phyloP scores from a whole-genome alignment of 192 early-diverging fungal genomes.

The Backusella luteola region DNA sequence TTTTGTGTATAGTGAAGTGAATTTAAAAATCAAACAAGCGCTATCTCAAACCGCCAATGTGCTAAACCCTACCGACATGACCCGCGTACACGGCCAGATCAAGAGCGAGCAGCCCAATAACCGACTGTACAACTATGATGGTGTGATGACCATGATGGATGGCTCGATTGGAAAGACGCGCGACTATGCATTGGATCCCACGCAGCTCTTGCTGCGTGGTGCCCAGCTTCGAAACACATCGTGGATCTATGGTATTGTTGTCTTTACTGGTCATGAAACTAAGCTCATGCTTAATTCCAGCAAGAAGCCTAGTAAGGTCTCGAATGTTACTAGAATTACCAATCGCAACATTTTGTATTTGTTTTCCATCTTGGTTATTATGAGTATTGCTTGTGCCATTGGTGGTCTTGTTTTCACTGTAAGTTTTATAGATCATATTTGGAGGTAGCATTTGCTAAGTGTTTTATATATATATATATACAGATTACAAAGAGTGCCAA shows the following conservation, averaged over 20 bases:
- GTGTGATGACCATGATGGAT: conserved; percentile 50
- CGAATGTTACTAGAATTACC: conserved; percentile 85
- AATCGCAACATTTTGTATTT: conserved; percentile 93
- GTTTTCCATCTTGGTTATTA: conserved; percentile 79
- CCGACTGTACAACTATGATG: conserved; percentile 94
- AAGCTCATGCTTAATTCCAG: conserved; percentile 96
- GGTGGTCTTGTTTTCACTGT: conserved; percentile 69
- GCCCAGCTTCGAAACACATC: conserved; percentile 91
- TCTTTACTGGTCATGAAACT: conserved; percentile 97
- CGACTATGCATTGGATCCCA: conserved; percentile 87
- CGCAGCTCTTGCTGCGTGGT: conserved; percentile 89
- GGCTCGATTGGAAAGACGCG: conserved; percentile 51
- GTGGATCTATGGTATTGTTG: conserved; percentile 91
- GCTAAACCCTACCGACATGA: conserved; percentile 68
- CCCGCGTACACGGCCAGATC: conserved; percentile 65
- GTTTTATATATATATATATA: neutral
- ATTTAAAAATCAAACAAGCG: conserved; percentile 96
- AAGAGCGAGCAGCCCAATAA: conserved; percentile 96
- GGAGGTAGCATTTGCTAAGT: no score
- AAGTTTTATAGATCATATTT: conserved; percentile 8
- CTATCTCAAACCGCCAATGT: conserved; percentile 77
- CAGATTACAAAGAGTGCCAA: conserved; percentile 39
- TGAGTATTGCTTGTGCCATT: conserved; percentile 86
- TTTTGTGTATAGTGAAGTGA: conserved; percentile 73
- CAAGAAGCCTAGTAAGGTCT: conserved; percentile 89